Conservation (phyloP, 2,329 filamentous ascomycete species). For the Juglanconis oblonga region DNA sequence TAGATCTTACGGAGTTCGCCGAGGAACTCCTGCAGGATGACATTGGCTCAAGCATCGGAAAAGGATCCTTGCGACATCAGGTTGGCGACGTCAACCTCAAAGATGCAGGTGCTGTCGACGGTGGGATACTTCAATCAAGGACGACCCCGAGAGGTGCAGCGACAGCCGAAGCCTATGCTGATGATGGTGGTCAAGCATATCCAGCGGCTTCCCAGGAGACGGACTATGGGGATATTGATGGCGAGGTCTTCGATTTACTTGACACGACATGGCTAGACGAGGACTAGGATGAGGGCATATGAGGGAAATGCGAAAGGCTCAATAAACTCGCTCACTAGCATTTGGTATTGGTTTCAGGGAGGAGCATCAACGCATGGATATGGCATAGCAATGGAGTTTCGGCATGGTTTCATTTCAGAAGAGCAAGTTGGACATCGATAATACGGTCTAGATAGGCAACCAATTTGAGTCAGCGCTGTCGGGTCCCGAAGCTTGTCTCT, state of each 20-base stretch:
- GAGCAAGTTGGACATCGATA: neutral
- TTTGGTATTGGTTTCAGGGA: neutral
- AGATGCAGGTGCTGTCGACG: no score
- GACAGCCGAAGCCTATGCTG: neutral
- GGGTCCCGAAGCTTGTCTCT: no score
- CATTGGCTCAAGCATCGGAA: neutral
- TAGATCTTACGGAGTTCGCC: neutral
- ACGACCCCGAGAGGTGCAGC: neutral
- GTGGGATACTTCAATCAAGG: no score
- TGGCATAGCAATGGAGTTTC: neutral
- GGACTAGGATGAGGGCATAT: slow-evolving; percentile 10
- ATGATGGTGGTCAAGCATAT: neutral
- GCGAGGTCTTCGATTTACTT: slow-evolving; percentile 6
- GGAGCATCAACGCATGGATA: neutral
- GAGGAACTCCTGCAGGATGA: neutral
- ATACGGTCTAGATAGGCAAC: neutral
- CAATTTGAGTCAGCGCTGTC: no score
- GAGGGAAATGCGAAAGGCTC: neutral
- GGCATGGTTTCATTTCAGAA: neutral
- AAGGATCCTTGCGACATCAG: neutral
- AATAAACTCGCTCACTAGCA: neutral
- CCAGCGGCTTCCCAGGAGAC: slow-evolving; percentile 26
- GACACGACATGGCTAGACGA: slow-evolving; percentile 5
- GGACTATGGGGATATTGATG: slow-evolving; percentile 27
- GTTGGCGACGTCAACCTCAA: no score